These are phyloP conservation scores for Angomonas ambiguus DNA, from an alignment of 208 protist genomes.

Conservation along the genomic window DNA sequence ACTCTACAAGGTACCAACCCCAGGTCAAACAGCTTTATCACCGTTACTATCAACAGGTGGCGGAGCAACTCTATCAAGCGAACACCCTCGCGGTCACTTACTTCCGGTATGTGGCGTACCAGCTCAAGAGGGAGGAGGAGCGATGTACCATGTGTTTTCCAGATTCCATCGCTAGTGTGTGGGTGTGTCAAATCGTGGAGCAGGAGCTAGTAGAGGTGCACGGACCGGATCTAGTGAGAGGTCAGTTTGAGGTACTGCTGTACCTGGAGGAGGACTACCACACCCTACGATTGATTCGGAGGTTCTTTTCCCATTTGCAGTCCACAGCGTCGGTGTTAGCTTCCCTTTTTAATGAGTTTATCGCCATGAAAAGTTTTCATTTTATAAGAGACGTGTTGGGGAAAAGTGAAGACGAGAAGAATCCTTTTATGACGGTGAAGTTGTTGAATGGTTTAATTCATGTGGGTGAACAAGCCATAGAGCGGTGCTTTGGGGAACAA, in stretches of 20 bases:
- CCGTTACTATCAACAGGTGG: constrained; percentile 1
- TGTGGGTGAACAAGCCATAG: constrained; percentile 44
- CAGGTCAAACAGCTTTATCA: neutral
- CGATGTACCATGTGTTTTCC: constrained; percentile 1
- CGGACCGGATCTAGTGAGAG: neutral
- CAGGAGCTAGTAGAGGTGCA: neutral
- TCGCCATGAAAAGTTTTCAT: constrained; percentile 6
- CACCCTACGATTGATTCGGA: neutral
- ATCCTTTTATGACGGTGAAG: neutral
- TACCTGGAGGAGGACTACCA: constrained; percentile 2
- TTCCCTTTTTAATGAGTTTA: neutral
- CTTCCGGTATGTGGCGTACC: neutral
- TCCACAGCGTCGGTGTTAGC: neutral
- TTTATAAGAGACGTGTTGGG: neutral
- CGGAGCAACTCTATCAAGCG: neutral
- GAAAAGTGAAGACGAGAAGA: neutral
- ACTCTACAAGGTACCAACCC: neutral
- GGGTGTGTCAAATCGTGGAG: neutral
- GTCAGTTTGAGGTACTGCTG: neutral
- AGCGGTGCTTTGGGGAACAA: constrained; percentile 42
- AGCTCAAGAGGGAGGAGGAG: neutral
- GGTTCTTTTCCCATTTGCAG: neutral
- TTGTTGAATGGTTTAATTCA: constrained; percentile 78
- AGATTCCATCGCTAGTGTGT: neutral
- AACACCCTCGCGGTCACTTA: neutral